Percentiles rank a stretch among this genome's conserved stretches.
Conservation (phyloP, 345 rosid genomes). For the Chamaenerion angustifolium region DNA sequence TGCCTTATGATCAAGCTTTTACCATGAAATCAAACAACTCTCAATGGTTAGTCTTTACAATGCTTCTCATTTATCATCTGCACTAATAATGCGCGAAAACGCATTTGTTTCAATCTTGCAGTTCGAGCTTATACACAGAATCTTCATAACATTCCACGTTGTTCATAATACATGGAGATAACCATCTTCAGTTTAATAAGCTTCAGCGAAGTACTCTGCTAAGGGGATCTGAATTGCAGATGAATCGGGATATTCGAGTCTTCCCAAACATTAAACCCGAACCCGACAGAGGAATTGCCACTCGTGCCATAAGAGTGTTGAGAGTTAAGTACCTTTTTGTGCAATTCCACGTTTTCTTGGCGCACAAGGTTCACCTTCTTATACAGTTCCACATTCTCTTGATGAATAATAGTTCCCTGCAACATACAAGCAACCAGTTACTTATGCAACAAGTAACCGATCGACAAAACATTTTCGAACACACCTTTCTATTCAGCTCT, state of each 20-base stretch:
- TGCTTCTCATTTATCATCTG: too few relatives aligned
- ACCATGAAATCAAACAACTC: too few relatives aligned
- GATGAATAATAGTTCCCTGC: constrained; percentile 23
- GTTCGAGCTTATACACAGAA: too few relatives aligned
- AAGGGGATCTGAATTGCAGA: background rate
- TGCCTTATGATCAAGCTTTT: too few relatives aligned
- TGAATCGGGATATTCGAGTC: constrained; percentile 2
- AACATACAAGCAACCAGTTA: background rate
- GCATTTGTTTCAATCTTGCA: too few relatives aligned
- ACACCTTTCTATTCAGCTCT: constrained; percentile 12
- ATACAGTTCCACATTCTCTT: constrained; percentile 27
- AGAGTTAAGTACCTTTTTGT: constrained; percentile 18
- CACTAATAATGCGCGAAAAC: too few relatives aligned
- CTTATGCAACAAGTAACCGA: background rate
- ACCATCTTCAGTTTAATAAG: too few relatives aligned
- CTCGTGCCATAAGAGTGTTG: background rate
- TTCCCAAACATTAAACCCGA: constrained; percentile 1
- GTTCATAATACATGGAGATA: too few relatives aligned
- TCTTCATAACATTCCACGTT: too few relatives aligned
- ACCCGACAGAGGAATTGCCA: background rate
- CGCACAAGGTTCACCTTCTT: constrained; percentile 24
- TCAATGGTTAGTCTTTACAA: too few relatives aligned
- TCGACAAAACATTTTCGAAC: background rate
- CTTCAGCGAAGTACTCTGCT: too few relatives aligned
- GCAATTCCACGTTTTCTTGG: constrained; percentile 26